These are phyloP conservation scores for Zygoascus biomembranicola DNA, from an alignment of 805 yeast genomes.

Conservation along the genomic window DNA sequence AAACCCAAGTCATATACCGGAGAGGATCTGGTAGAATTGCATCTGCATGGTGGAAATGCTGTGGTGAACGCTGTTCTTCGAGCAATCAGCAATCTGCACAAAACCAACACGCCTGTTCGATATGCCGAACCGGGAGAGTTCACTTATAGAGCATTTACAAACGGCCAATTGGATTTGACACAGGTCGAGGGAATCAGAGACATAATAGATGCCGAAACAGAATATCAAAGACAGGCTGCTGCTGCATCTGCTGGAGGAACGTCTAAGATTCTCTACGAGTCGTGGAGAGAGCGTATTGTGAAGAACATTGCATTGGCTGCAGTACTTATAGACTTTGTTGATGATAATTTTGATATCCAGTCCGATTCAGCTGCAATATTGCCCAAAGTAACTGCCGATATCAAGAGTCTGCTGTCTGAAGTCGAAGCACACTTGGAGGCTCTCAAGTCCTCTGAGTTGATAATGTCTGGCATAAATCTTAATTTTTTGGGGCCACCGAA, in stretches of 20 bases:
- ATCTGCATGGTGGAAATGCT: slow-evolving; percentile 89
- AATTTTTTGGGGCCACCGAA: slow-evolving; percentile 87
- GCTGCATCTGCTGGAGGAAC: slow-evolving; percentile 65
- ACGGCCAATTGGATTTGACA: slow-evolving; percentile 76
- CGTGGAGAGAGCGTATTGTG: slow-evolving; percentile 64
- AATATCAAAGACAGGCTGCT: slow-evolving; percentile 71
- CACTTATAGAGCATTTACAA: slow-evolving; percentile 75
- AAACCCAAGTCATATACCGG: slow-evolving; percentile 85
- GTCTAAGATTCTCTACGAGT: slow-evolving; percentile 42
- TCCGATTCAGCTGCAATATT: slow-evolving; percentile 32
- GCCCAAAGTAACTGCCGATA: slow-evolving; percentile 37
- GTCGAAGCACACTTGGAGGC: slow-evolving; percentile 32
- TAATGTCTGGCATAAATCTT: slow-evolving; percentile 64
- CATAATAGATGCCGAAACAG: slow-evolving; percentile 90
- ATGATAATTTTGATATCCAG: slow-evolving; percentile 54
- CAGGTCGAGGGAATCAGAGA: slow-evolving; percentile 87
- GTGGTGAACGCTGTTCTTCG: slow-evolving; percentile 60
- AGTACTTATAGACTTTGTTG: slow-evolving; percentile 91
- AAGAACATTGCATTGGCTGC: slow-evolving; percentile 66
- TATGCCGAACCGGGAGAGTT: slow-evolving; percentile 94
- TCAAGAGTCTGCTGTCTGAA: slow-evolving; percentile 37
- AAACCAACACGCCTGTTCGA: slow-evolving; percentile 39
- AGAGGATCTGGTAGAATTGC: slow-evolving; percentile 84
- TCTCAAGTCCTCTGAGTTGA: slow-evolving; percentile 34
- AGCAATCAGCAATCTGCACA: slow-evolving; percentile 42